Evolutionary conservation across 768 basidiomycete genomes (phyloP).

Genomic region (Hygrophoropsis aurantiaca): DNA sequence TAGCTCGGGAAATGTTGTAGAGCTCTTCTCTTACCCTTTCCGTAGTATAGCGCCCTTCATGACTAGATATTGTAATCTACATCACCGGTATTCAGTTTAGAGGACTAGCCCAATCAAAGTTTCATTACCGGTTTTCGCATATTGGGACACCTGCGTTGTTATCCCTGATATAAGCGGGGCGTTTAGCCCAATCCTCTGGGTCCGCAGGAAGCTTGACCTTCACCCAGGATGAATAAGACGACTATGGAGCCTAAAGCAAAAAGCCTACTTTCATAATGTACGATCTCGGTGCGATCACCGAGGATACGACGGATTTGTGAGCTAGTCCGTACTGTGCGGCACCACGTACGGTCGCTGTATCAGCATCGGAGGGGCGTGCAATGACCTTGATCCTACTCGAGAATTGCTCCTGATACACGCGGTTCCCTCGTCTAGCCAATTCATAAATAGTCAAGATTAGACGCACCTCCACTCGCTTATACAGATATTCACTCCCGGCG

Average conservation of each 20-base stretch:
- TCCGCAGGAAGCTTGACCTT: slow-evolving; percentile 90
- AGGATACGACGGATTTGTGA: slow-evolving; percentile 72
- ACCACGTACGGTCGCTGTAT: slow-evolving; percentile 85
- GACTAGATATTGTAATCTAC: slow-evolving; percentile 83
- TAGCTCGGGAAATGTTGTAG: slow-evolving; percentile 18
- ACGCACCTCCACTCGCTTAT: slow-evolving; percentile 72
- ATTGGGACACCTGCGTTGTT: slow-evolving; percentile 77
- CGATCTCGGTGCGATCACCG: slow-evolving; percentile 76
- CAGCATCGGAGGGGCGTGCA: slow-evolving; percentile 81
- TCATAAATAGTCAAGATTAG: not conserved
- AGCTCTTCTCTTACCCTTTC: slow-evolving; percentile 61
- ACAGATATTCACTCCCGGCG: slow-evolving; percentile 82
- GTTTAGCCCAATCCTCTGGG: slow-evolving; percentile 75
- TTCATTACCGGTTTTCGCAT: slow-evolving; percentile 75
- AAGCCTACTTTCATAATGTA: slow-evolving; percentile 80
- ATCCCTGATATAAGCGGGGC: slow-evolving; percentile 80
- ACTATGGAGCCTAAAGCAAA: not conserved
- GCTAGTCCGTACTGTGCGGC: slow-evolving; percentile 88
- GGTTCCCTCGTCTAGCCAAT: not conserved
- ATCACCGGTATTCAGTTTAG: slow-evolving; percentile 16
- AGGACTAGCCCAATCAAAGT: slow-evolving; percentile 9
- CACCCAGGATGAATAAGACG: not conserved
- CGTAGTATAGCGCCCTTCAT: slow-evolving; percentile 84
- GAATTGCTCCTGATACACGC: slow-evolving; percentile 59
- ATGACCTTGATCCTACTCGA: slow-evolving; percentile 67